phyloP scores from a whole-genome alignment of 768 basidiomycete species.

The Amylocystis lapponica region DNA sequence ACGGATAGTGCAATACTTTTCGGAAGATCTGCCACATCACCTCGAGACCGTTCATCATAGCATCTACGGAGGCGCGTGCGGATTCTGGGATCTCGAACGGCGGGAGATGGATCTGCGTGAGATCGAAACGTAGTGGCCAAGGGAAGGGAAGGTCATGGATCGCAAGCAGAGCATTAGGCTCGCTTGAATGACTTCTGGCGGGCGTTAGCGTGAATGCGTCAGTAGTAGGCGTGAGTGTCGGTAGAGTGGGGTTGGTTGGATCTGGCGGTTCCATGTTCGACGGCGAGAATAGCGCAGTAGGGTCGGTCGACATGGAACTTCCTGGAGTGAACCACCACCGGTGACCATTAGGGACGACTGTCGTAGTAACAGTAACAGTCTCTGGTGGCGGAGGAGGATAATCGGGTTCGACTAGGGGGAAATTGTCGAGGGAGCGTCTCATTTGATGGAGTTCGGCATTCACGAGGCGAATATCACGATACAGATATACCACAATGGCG shows the following conservation, averaged over 20 bases:
- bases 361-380: constrained; percentile 33
- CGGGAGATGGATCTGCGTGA: constrained; percentile 23
- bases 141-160: constrained; percentile 26
- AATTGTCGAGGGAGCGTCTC: neutral
- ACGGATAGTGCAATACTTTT: constrained; percentile 50
- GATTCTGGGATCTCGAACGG: constrained; percentile 32
- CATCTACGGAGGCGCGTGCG: constrained; percentile 22
- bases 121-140: constrained; percentile 18
- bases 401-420: constrained; percentile 7
- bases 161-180: constrained; percentile 1
- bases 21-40: constrained; percentile 43
- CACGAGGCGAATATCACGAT: constrained; percentile 4
- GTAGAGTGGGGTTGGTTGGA: too few relatives aligned
- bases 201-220: constrained; percentile 10
- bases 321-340: constrained; percentile 12
- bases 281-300: too few relatives aligned
- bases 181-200: neutral
- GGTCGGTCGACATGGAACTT: neutral
- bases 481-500: constrained; percentile 2
- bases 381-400: constrained; percentile 22
- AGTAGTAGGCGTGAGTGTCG: constrained; percentile 10
- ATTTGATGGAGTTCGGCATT: constrained; percentile 13
- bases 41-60: constrained; percentile 34
- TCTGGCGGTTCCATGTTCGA: too few relatives aligned
- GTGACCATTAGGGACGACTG: constrained; percentile 1